phyloP scores from a whole-genome alignment of 208 protist genomes.

The Leishmania amazonensis region DNA sequence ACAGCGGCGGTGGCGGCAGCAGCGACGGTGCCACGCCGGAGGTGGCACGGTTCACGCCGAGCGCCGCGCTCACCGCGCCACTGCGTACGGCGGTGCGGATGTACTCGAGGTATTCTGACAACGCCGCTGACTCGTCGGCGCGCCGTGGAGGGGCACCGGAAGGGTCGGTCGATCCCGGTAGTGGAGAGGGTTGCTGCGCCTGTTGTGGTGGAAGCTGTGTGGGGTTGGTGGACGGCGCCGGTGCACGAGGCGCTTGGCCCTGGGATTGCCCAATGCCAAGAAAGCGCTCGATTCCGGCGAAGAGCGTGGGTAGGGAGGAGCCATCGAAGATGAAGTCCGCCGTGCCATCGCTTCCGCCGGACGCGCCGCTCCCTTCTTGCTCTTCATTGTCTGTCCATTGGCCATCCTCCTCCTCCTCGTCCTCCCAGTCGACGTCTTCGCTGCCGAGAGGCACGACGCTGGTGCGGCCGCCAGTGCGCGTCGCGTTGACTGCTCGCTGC shows the following conservation, averaged over 20 bases:
- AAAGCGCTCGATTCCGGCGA: conserved; percentile 27
- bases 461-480: not conserved
- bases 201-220: not conserved
- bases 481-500: not conserved
- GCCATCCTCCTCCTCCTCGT: conserved; percentile 34
- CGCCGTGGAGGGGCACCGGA: not conserved
- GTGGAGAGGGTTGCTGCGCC: not conserved
- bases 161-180: not conserved
- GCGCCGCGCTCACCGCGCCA: not conserved
- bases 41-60: not conserved
- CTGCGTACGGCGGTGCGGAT: not conserved
- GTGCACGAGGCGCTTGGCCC: not conserved
- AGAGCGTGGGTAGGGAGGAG: conserved; percentile 22
- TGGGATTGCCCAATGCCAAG: conserved; percentile 15
- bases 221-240: not conserved
- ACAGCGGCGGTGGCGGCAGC: not conserved
- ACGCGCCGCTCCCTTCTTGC: conserved; percentile 9
- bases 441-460: not conserved
- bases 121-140: not conserved
- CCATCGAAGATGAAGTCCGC: conserved; percentile 30
- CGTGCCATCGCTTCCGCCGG: conserved; percentile 18
- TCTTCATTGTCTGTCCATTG: conserved; percentile 13
- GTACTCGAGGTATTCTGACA: conserved; percentile 8
- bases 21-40: not conserved
- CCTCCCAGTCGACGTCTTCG: conserved; percentile 29